Evolutionary conservation across 495 filamentous ascomycete genomes (phyloP).

Genomic region (Penicillium herquei): DNA sequence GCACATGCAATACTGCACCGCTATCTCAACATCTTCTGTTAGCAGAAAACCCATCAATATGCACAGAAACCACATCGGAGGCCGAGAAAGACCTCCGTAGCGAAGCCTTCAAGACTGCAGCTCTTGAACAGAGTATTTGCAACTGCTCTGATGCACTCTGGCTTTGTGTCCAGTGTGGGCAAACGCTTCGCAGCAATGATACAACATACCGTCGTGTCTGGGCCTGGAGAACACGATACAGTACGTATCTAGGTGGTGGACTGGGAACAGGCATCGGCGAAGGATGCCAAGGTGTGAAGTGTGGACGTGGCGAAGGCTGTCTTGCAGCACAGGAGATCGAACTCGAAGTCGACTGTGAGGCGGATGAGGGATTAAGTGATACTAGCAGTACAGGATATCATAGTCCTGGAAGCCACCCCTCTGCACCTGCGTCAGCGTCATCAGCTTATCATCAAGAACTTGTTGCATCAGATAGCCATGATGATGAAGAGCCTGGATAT

Average conservation of each 20-base stretch:
- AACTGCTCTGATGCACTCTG: conserved; percentile 66
- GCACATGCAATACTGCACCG: conserved; percentile 65
- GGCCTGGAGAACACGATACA: conserved; percentile 86
- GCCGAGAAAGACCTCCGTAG: too few relatives aligned
- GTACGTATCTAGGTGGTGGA: conserved; percentile 67
- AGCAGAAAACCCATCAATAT: too few relatives aligned
- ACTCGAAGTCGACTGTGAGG: conserved; percentile 77
- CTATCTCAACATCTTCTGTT: conserved; percentile 36
- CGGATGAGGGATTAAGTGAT: conserved; percentile 48
- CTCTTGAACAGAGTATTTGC: conserved; percentile 63
- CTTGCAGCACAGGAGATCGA: conserved; percentile 71
- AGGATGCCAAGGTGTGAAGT: conserved; percentile 81
- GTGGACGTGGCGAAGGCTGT: conserved; percentile 68
- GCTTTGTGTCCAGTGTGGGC: conserved; percentile 79
- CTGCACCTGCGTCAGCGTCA: neutral
- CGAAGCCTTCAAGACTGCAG: conserved; percentile 18
- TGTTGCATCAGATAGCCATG: conserved; percentile 25
- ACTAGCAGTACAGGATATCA: conserved; percentile 13
- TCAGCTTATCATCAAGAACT: conserved; percentile 13
- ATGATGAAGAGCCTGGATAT: conserved; percentile 63
- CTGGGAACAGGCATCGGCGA: conserved; percentile 85
- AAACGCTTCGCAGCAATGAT: conserved; percentile 64
- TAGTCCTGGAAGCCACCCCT: conserved; percentile 13
- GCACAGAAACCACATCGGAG: too few relatives aligned
- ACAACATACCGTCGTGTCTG: conserved; percentile 76